Evolutionary conservation across 2,329 filamentous ascomycete genomes (phyloP), one percentile per base, ranked within the genome.

Genomic region (Cladosporium halotolerans): DNA sequence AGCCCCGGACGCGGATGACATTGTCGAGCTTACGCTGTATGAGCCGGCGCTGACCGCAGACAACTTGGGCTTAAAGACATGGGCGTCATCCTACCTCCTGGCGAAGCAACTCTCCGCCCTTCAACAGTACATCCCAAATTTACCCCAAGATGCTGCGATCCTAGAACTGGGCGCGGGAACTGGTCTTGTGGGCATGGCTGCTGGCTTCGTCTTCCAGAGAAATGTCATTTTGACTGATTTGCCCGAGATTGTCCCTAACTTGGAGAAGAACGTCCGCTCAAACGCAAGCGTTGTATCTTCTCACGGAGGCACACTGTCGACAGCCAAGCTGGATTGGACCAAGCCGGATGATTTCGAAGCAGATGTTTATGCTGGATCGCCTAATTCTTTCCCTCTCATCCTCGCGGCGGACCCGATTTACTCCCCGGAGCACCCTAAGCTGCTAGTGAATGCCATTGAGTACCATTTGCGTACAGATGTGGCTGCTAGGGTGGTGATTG

Each of bases 141-240:
- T 55, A 8, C 43, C 48, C 16, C 52, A 48, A 23, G 42, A 57
- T 41, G 58, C 52, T 19, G 44, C 56, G 11, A 73, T 79, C 5
- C 76, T 97, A 8, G 92, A 97, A 67, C 79, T 97, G 2, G 93
- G 92, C 3, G 85, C 92, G 0, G 92, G 93, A 0, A 97, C 92
- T 0, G 92, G 92, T 0, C 78, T 99, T n/a, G 80, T 96, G 9
- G 93, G 93, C 0, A 75, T 97, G 41, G 86, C 91, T 1, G 89
- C 91, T 19, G 89, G 90, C 7, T 83, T 82, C 11, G 74, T 89
- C 19, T 86, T 87, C 75, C 74, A 75, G 41, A 78, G 79, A 1
- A 72, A 79, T 14, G 85, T 95, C 4, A 73, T 86, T 9, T 75
- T 96, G 49, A 96, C 88, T 34, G 93, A 97, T 66, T 73, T 97